A percentile compares a stretch with the other conserved stretches of the same genome.
These are phyloP conservation scores for Rauvolfia tetraphylla DNA, from an alignment of 257 asterid genomes.

Conservation along the genomic window DNA sequence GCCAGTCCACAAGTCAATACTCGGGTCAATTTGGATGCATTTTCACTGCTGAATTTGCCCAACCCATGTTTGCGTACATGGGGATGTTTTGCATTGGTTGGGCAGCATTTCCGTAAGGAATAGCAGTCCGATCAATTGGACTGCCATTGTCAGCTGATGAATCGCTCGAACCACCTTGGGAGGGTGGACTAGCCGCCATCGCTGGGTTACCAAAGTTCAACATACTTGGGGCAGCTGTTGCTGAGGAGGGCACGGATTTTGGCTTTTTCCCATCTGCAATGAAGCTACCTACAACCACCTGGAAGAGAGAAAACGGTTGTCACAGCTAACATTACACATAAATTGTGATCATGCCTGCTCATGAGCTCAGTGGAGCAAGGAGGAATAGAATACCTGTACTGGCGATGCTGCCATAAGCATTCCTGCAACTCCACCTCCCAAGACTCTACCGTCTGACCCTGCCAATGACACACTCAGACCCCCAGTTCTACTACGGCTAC, in stretches of 20 bases:
- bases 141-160: conserved; percentile 66
- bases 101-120: conserved; percentile 39
- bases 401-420: conserved; percentile 74
- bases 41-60: conserved; percentile 56
- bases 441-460: conserved; percentile 70
- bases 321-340: conserved; percentile 2
- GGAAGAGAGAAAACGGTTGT: conserved; percentile 14
- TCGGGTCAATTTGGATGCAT: conserved; percentile 41
- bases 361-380: background rate
- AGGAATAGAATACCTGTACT: conserved; percentile 51
- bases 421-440: conserved; percentile 95
- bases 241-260: conserved; percentile 31
- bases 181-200: conserved; percentile 49
- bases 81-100: conserved; percentile 52
- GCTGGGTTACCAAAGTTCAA: conserved; percentile 52
- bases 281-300: conserved; percentile 92
- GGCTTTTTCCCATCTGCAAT: conserved; percentile 70
- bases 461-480: conserved; percentile 73
- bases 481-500: conserved; percentile 43
- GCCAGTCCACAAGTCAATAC: conserved; percentile 7
- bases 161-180: conserved; percentile 65
- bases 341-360: background rate
- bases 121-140: conserved; percentile 40
- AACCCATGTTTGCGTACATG: conserved; percentile 50
- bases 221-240: conserved; percentile 43